Evolutionary conservation across 225 moss, liverwort and hornwort species (phyloP).

Genomic region (Pleurozium schreberi): DNA sequence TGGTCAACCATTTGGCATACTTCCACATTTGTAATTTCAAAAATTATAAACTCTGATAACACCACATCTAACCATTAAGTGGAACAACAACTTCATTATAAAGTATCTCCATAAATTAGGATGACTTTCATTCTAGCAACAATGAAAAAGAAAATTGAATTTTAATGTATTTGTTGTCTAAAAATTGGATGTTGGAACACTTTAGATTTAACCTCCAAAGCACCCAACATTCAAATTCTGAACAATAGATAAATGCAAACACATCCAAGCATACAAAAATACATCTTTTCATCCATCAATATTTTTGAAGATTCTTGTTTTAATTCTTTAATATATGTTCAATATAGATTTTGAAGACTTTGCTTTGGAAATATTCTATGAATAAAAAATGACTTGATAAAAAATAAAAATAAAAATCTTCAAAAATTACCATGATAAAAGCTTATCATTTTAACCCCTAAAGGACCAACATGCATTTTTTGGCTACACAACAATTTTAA

Average conservation of each 20-base stretch:
- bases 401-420: not conserved
- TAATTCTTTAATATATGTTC: not conserved
- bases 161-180: too few species aligned
- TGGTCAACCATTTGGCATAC: too few species aligned
- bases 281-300: not conserved
- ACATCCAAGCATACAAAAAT: not conserved
- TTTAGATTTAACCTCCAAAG: fast-evolving
- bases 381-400: not conserved
- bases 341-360: not conserved
- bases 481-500: too few species aligned
- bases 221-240: not conserved
- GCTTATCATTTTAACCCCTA: not conserved
- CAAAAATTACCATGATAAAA: not conserved
- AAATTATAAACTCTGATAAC: too few species aligned
- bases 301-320: not conserved
- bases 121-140: too few species aligned
- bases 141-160: too few species aligned
- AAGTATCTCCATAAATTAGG: too few species aligned
- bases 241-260: not conserved
- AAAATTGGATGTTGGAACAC: too few species aligned
- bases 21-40: too few species aligned
- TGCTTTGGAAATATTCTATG: not conserved
- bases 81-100: too few species aligned
- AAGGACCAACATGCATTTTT: too few species aligned
- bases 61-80: too few species aligned